These are phyloP conservation scores for Fragilaria radians DNA, from an alignment of 108 stramenopile species.

Conservation along the genomic window DNA sequence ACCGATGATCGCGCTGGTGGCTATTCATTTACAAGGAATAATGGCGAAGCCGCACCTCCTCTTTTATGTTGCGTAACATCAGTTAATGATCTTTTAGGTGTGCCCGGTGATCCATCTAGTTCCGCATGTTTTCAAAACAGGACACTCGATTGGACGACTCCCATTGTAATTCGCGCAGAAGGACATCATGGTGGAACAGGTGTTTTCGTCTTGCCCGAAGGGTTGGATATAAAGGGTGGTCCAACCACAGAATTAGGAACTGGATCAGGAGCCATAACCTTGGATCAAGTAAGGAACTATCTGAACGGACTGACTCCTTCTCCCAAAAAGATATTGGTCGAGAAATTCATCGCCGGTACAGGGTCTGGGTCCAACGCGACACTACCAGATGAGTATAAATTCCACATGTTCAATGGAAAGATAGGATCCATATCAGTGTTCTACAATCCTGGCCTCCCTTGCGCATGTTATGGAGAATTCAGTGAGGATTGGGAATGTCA, in stretches of 20 bases:
- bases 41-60: neutral
- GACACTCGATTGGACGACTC: neutral
- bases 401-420: neutral
- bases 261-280: neutral
- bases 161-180: neutral
- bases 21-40: neutral
- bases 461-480: neutral
- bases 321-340: neutral
- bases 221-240: neutral
- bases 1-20: neutral
- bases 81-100: neutral
- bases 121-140: neutral
- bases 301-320: neutral
- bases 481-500: neutral
- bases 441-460: neutral
- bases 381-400: neutral
- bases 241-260: neutral
- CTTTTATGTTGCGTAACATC: neutral
- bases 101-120: neutral
- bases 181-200: neutral
- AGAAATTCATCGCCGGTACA: neutral
- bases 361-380: neutral
- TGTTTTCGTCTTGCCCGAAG: neutral
- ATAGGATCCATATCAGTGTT: neutral
- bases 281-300: neutral